Conservation (phyloP, 208 protist species). For the Leishmania tarentolae region DNA sequence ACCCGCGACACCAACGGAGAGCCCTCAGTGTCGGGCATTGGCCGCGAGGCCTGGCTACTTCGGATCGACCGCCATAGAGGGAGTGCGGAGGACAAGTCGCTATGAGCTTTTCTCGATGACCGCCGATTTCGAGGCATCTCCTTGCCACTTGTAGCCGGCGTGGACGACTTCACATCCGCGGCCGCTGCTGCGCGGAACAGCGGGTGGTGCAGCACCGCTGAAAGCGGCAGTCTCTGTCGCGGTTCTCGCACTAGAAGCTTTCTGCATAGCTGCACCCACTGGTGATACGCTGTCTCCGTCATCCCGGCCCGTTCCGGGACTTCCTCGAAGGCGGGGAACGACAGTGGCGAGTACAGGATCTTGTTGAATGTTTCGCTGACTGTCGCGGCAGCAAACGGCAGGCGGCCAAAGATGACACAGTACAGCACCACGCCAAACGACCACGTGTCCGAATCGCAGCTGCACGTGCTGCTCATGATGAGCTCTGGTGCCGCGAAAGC, state of each 20-base stretch:
- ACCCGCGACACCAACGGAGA: background rate
- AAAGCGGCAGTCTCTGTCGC: slow-evolving; percentile 20
- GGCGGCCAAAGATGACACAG: slow-evolving; percentile 81
- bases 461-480: slow-evolving; percentile 43
- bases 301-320: slow-evolving; percentile 28
- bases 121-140: background rate
- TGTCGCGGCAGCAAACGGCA: slow-evolving; percentile 86
- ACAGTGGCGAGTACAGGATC: slow-evolving; percentile 32
- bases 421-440: slow-evolving; percentile 95
- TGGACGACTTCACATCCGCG: background rate
- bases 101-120: background rate
- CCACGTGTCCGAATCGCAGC: slow-evolving; percentile 92
- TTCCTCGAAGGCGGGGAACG: slow-evolving; percentile 29
- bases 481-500: slow-evolving; percentile 66
- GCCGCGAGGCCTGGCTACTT: background rate
- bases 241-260: slow-evolving; percentile 48
- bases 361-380: slow-evolving; percentile 49
- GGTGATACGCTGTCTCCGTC: slow-evolving; percentile 35
- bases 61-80: background rate
- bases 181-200: slow-evolving; percentile 10
- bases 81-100: background rate
- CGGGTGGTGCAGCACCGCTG: slow-evolving; percentile 17
- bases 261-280: slow-evolving; percentile 46
- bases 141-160: background rate
- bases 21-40: background rate